Base-by-base conservation (phyloP, 2,329 filamentous ascomycete genomes). In the Colletotrichum liaoningense region DNA sequence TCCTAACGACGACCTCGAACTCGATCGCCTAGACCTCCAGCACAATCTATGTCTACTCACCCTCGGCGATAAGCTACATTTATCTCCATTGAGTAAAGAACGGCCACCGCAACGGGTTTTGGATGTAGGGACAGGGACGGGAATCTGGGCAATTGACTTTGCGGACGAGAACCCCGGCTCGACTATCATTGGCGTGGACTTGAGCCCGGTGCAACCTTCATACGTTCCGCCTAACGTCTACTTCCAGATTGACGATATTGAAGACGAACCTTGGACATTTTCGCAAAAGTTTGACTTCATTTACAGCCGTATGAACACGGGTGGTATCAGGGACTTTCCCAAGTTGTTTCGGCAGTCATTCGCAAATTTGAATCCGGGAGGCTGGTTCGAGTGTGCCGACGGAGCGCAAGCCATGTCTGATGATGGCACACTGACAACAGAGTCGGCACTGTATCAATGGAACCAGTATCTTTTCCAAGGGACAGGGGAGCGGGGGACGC, bases 151-250 rank as follows among this genome's bases (percentile, higher is more conserved):
- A 4, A 83, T 87, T 7, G 86, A 88, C 69, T 83, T 87, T 70
- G 83, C 84, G 71, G 80, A 88, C 66, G 70, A 81, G 2, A 84
- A 87, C 66, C 87, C 87, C 24, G 79, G 84, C 65, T 85, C 80
- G 54, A 83, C 79, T 81, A 88, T 81, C 3, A 85, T 86, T 52
- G 89, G 89, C 11, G 87, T 88, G 3, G 89, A 91, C 75, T 82
- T 91, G 1, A 90, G 88, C 16, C 88, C 89, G 0, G 89, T 90
- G 16, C 89, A 91, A 72, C 89, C 89, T 2, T 82, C 82, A 19
- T 88, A 83, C 79, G 86, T 91, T 2, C 90, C 90, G 4, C 84
- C 86, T 55, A 93, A 92, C 76, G 88, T 92, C 46, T 87, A 88
- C 74, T 93, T 92, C 75, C 85, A 91, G 74, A 86, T 92, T 52